phyloP scores from a whole-genome alignment of 176 grass and related monocot genomes.

The Zea mays region Zm-B73-REFERENCE-NAM-5.0 NC_050099.1:186370501-186371000 shows the following conservation, averaged over 20 bases:
- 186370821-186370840: constrained; percentile 39
- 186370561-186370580: constrained; percentile 57
- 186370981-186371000: not conserved
- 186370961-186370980: constrained; percentile 27
- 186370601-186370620: constrained; percentile 64
- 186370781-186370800: constrained; percentile 44
- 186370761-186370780: constrained; percentile 14
- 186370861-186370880: constrained; percentile 24
- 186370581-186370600: constrained; percentile 59
- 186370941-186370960: not conserved
- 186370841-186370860: not conserved
- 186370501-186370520: constrained; percentile 72
- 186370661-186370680: constrained; percentile 40
- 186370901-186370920: constrained; percentile 32
- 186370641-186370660: constrained; percentile 38
- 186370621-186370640: constrained; percentile 37
- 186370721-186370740: constrained; percentile 18
- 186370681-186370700: constrained; percentile 52
- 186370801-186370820: constrained; percentile 52
- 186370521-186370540: constrained; percentile 63
- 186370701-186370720: constrained; percentile 33
- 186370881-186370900: not conserved
- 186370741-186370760: not conserved
- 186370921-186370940: constrained; percentile 1
- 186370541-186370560: constrained; percentile 70